A percentile compares a stretch with the other conserved stretches of the same genome.
Conservation (phyloP, 1,284 basidiomycete species). For the Fomitopsis betulina region DNA sequence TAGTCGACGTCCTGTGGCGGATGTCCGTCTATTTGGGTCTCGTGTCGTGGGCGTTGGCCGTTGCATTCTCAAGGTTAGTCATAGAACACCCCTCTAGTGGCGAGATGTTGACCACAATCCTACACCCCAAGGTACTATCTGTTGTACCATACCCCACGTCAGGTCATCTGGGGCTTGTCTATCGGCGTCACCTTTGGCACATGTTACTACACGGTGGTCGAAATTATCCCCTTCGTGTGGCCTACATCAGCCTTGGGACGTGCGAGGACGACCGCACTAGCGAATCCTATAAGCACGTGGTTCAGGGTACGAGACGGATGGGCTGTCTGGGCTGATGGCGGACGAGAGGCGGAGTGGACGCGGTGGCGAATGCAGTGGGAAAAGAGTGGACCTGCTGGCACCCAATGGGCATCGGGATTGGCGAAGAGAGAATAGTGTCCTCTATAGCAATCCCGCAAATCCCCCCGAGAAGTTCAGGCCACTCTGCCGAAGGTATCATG, state of each 20-base stretch:
- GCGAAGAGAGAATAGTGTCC: background rate
- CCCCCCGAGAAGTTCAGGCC: too few relatives aligned
- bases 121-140: slow-evolving; percentile 52
- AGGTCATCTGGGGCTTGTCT: slow-evolving; percentile 69
- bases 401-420: background rate
- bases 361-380: slow-evolving; percentile 52
- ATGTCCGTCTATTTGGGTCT: slow-evolving; percentile 46
- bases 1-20: slow-evolving; percentile 49
- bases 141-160: slow-evolving; percentile 66
- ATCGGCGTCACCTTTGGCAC: slow-evolving; percentile 62
- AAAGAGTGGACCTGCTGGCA: slow-evolving; percentile 5
- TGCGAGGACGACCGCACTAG: slow-evolving; percentile 45
- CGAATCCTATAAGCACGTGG: slow-evolving; percentile 60
- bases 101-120: background rate
- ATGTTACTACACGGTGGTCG: slow-evolving; percentile 53
- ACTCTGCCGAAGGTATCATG: too few relatives aligned
- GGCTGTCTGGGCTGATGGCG: slow-evolving; percentile 72
- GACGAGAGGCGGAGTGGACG: slow-evolving; percentile 61
- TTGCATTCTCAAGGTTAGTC: slow-evolving; percentile 76
- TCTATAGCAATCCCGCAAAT: too few relatives aligned
- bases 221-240: slow-evolving; percentile 50
- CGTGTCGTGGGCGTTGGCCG: slow-evolving; percentile 50
- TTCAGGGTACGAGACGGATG: slow-evolving; percentile 76
- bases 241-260: slow-evolving; percentile 52
- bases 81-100: background rate